A percentile compares a stretch with the other conserved stretches of the same genome.
phyloP scores from a whole-genome alignment of 495 filamentous ascomycete species.

The Cercophora scortea region DNA sequence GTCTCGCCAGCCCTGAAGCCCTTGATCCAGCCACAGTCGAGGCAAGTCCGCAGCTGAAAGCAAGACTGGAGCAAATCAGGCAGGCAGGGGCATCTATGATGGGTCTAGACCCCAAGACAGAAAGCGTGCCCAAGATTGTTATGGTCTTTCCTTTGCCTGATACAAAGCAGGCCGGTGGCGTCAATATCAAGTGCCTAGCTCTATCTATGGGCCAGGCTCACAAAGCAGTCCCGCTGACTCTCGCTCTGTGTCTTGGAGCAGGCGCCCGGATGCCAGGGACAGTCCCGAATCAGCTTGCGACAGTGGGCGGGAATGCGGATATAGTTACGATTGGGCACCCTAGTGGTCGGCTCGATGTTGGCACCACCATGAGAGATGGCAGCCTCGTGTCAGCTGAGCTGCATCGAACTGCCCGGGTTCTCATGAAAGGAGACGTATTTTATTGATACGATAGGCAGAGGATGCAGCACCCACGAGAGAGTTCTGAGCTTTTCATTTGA shows the following conservation, averaged over 20 bases:
- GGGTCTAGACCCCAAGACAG: conserved; percentile 50
- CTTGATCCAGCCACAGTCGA: conserved; percentile 48
- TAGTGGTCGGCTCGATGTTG: conserved; percentile 52
- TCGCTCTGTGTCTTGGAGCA: conserved; percentile 53
- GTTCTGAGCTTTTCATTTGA: too few species aligned
- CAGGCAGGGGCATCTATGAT: conserved; percentile 52
- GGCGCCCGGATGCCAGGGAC: conserved; percentile 46
- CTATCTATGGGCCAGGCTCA: conserved; percentile 53
- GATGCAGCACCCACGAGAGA: too few species aligned
- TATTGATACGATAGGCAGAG: conserved; percentile 25
- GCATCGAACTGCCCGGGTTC: conserved; percentile 44
- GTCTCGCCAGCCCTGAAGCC: conserved; percentile 29
- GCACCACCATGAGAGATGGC: conserved; percentile 35
- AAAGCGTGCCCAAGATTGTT: conserved; percentile 61
- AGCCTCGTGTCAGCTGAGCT: conserved; percentile 39
- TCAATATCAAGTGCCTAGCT: conserved; percentile 41
- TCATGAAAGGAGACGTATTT: conserved; percentile 49
- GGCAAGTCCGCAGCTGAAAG: conserved; percentile 36
- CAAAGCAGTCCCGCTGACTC: conserved; percentile 54
- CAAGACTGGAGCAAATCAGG: conserved; percentile 52
- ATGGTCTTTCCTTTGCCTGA: conserved; percentile 40
- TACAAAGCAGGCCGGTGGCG: conserved; percentile 7
- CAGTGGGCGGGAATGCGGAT: conserved; percentile 13
- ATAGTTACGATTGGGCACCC: conserved; percentile 52
- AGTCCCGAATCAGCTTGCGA: conserved; percentile 31